phyloP scores from a whole-genome alignment of 352 stramenopile species.

The Pythium dissimile region DNA sequence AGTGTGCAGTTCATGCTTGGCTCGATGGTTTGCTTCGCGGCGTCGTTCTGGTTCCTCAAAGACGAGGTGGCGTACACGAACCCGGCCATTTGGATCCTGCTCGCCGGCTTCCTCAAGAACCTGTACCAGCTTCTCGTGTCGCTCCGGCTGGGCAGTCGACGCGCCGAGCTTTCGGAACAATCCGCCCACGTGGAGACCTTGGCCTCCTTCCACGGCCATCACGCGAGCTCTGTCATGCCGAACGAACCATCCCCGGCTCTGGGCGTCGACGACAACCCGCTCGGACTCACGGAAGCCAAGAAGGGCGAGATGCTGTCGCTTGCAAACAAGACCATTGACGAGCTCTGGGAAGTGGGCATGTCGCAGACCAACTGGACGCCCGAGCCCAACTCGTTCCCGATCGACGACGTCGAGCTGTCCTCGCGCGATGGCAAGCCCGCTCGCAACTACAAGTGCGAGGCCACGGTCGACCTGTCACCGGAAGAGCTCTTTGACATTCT shows the following conservation, averaged over 20 bases:
- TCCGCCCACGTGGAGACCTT: constrained; percentile 16
- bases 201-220: constrained; percentile 10
- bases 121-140: constrained; percentile 46
- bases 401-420: constrained; percentile 54
- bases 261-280: constrained; percentile 15
- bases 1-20: constrained; percentile 52
- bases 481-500: constrained; percentile 81
- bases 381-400: constrained; percentile 45
- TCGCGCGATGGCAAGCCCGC: constrained; percentile 73
- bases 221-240: background rate
- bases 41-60: constrained; percentile 79
- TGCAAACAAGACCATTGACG: constrained; percentile 47
- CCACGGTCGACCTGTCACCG: constrained; percentile 55
- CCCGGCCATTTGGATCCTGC: constrained; percentile 71
- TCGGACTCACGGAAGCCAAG: constrained; percentile 3
- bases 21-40: constrained; percentile 54
- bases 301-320: constrained; percentile 44
- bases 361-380: constrained; percentile 55
- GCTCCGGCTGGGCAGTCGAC: constrained; percentile 28
- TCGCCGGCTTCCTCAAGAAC: constrained; percentile 70
- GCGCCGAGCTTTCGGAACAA: constrained; percentile 7
- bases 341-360: constrained; percentile 48
- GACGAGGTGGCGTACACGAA: constrained; percentile 71
- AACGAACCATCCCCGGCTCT: background rate
- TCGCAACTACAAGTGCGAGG: constrained; percentile 75